Percentiles rank a stretch among this genome's conserved stretches.
Conservation (phyloP, 1,284 basidiomycete genomes). For the Trichosporon ovoides region DNA sequence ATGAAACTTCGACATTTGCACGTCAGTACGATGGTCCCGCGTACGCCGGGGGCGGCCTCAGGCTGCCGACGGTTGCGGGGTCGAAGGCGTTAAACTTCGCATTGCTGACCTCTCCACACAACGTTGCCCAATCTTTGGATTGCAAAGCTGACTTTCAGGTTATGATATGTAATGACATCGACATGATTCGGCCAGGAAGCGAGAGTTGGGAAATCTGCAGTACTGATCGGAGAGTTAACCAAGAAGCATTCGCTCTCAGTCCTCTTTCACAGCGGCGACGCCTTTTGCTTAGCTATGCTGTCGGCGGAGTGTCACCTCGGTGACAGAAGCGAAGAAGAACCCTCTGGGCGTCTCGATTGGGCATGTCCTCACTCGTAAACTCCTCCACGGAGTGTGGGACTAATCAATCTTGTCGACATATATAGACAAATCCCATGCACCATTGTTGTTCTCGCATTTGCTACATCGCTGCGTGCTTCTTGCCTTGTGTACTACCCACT, state of each 20-base stretch:
- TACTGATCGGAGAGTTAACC: too few relatives aligned
- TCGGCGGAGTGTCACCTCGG: slow-evolving; percentile 19
- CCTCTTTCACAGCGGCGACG: slow-evolving; percentile 31
- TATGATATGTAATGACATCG: not conserved
- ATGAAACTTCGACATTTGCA: slow-evolving; percentile 39
- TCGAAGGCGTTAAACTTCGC: slow-evolving; percentile 33
- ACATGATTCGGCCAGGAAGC: too few relatives aligned
- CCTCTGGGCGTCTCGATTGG: slow-evolving; percentile 31
- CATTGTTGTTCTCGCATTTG: not conserved
- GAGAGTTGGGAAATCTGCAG: too few relatives aligned
- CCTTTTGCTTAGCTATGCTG: slow-evolving; percentile 33
- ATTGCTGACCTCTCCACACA: slow-evolving; percentile 25
- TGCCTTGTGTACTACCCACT: too few relatives aligned
- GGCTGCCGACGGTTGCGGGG: slow-evolving; percentile 11
- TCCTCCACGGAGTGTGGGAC: slow-evolving; percentile 36
- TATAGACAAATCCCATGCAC: slow-evolving; percentile 8
- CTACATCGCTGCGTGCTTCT: not conserved
- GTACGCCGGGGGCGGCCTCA: not conserved
- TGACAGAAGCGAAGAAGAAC: slow-evolving; percentile 4
- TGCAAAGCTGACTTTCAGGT: not conserved
- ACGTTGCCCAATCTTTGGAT: not conserved
- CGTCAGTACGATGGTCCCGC: slow-evolving; percentile 35
- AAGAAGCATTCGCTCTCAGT: slow-evolving; percentile 28
- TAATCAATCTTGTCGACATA: slow-evolving; percentile 41
- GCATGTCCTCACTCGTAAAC: slow-evolving; percentile 35